A percentile compares a stretch with the other conserved stretches of the same genome.
These are phyloP conservation scores for Nothophoma quercina DNA, from an alignment of 2,329 filamentous ascomycete species.

Conservation along the genomic window DNA sequence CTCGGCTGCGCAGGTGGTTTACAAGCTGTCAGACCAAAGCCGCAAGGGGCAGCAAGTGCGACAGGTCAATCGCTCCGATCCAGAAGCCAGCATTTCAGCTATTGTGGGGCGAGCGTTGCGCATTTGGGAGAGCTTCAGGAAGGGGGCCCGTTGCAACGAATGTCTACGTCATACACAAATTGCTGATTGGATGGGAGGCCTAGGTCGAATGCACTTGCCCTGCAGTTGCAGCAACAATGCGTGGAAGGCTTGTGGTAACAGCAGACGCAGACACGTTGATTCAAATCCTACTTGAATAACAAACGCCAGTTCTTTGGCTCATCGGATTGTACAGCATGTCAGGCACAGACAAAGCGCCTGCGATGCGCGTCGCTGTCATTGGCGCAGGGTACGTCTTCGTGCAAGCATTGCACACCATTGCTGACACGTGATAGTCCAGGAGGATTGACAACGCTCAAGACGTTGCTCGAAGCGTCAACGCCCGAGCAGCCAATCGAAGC, in stretches of 20 bases:
- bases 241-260: not conserved
- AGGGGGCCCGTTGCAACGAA: not conserved
- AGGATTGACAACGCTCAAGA: slow-evolving; percentile 40
- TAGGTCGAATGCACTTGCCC: not conserved
- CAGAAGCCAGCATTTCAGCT: not conserved
- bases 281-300: not conserved
- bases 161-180: not conserved
- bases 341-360: slow-evolving; percentile 22
- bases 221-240: not conserved
- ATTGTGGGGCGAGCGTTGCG: not conserved
- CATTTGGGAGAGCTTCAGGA: not conserved
- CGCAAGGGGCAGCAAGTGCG: slow-evolving; percentile 16
- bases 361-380: slow-evolving; percentile 39
- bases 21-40: slow-evolving; percentile 6
- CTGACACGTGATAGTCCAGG: slow-evolving; percentile 30
- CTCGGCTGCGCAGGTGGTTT: slow-evolving; percentile 9
- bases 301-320: too few relatives aligned
- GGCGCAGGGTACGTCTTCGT: slow-evolving; percentile 34
- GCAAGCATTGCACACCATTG: not conserved
- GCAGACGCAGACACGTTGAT: not conserved
- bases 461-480: slow-evolving; percentile 41
- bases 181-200: slow-evolving; percentile 2
- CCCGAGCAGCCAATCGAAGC: slow-evolving; percentile 50
- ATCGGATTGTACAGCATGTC: slow-evolving; percentile 8
- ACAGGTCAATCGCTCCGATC: not conserved